phyloP scores from a whole-genome alignment of 805 yeast genomes.

The Metschnikowia colocasiae region DNA sequence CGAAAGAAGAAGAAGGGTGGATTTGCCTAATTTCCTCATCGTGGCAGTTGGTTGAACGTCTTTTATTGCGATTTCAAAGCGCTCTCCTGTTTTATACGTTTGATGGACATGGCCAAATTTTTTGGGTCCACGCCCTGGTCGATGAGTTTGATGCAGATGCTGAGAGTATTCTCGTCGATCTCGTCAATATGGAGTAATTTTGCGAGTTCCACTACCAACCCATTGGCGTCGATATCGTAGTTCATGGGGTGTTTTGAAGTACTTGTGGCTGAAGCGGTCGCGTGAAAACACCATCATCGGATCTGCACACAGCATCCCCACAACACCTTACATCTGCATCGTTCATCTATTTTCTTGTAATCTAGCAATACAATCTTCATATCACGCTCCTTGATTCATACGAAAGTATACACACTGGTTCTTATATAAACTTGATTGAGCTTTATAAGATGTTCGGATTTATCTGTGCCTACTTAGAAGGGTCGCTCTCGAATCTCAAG shows the following conservation, averaged over 20 bases:
- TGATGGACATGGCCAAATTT: slow-evolving; percentile 25
- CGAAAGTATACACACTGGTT: no score
- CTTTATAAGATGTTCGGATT: no score
- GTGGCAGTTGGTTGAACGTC: neutral
- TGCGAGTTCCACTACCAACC: slow-evolving; percentile 22
- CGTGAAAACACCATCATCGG: neutral
- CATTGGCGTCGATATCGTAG: slow-evolving; percentile 4
- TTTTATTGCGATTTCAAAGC: neutral
- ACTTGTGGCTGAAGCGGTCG: neutral
- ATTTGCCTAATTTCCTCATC: slow-evolving; percentile 32
- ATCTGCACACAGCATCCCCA: neutral
- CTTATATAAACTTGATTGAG: no score
- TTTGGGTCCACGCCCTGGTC: slow-evolving; percentile 36
- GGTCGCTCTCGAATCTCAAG: slow-evolving; percentile 70
- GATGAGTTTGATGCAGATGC: slow-evolving; percentile 30
- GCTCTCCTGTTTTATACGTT: slow-evolving; percentile 27
- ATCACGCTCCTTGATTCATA: no score
- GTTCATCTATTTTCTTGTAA: neutral
- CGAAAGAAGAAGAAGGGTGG: slow-evolving; percentile 47
- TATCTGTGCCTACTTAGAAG: slow-evolving; percentile 26
- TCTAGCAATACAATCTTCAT: neutral
- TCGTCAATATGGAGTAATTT: slow-evolving; percentile 20
- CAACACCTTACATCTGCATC: neutral
- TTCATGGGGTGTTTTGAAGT: slow-evolving; percentile 5
- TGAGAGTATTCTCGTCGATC: slow-evolving; percentile 29